Evolutionary conservation across 2,329 filamentous ascomycete genomes (phyloP).

Genomic region (Fusarium temperatum): DNA sequence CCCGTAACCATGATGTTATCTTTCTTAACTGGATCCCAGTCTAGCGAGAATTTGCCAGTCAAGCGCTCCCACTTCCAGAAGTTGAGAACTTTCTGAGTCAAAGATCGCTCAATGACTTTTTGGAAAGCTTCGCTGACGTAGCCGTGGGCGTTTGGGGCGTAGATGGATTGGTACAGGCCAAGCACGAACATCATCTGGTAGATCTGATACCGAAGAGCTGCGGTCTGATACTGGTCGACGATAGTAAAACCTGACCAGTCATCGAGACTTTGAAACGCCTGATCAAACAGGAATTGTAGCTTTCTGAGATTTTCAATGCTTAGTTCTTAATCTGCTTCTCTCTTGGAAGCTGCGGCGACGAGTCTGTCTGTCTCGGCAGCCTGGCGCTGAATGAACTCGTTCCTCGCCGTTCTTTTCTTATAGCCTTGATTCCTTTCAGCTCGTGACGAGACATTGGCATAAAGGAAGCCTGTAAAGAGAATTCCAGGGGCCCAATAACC

Average conservation of each 20-base stretch:
- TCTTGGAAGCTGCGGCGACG: not conserved
- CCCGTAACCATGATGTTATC: not conserved
- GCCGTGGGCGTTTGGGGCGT: not conserved
- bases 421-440: accelerated
- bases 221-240: not conserved
- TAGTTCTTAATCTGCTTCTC: not conserved
- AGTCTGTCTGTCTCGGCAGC: not conserved
- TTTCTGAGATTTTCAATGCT: not conserved
- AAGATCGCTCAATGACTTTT: not conserved
- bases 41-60: not conserved
- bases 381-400: not conserved
- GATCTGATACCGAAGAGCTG: not conserved
- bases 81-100: not conserved
- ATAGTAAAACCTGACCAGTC: not conserved
- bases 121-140: not conserved
- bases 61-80: not conserved
- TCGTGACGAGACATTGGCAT: accelerated
- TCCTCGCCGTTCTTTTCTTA: not conserved
- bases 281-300: not conserved
- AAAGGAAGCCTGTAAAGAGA: accelerated
- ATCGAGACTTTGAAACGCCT: accelerated
- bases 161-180: not conserved
- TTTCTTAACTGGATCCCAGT: not conserved
- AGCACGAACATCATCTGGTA: not conserved
- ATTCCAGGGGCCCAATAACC: not conserved